Evolutionary conservation across 208 protist genomes (phyloP), one percentile per base, ranked within the genome.

Genomic region (Crithidia acanthocephali): DNA sequence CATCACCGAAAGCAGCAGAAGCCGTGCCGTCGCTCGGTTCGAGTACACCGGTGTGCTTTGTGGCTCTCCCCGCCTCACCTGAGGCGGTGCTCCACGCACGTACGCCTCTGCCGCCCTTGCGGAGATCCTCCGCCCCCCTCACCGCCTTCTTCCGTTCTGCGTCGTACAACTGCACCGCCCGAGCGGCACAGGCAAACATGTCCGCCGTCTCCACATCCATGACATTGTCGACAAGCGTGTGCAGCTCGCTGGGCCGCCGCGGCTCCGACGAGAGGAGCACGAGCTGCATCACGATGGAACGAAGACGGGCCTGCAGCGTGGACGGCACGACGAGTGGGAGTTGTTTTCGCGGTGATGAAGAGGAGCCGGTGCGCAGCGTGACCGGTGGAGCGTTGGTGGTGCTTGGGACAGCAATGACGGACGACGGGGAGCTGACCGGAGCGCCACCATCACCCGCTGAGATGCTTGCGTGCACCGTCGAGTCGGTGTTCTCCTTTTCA

Each of bases 221-320:
- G 3, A 44, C 67, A 5, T 27, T 2, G 11, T 25, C 4, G 27
- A 78, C 73, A 8, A 68, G 30, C 7, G 51, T 33, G 9, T 74
- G 61, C n/a, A 90, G 53, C 1, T 37, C 55, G 22, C 64, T 52
- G 62, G 74, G 68, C 25, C 35, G 75, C 25, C 83, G 70, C n/a
- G 85, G 85, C 44, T 72, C 42, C 7, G 81, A 40, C n/a, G 82
- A 76, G 2, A 86, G 73, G 4, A 90, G 73, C 16, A 90, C 57
- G 0, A 82, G 60, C 53, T 81, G 79, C 16, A 85, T 71, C 28
- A 90, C 63, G 5, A 76, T 32, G 33, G 80, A 72, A 15, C 85
- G 74, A 37, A 90, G 80, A 35, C 79, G 74, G 45, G 57, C 44
- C 15, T 79, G 75, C 22, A 81, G 45, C 45, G 65, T 33, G 28